Percentiles rank a stretch among this genome's conserved stretches.
These are phyloP conservation scores for Fusarium verrucosum DNA, from an alignment of 2,329 filamentous ascomycete genomes.

Conservation along the genomic window DNA sequence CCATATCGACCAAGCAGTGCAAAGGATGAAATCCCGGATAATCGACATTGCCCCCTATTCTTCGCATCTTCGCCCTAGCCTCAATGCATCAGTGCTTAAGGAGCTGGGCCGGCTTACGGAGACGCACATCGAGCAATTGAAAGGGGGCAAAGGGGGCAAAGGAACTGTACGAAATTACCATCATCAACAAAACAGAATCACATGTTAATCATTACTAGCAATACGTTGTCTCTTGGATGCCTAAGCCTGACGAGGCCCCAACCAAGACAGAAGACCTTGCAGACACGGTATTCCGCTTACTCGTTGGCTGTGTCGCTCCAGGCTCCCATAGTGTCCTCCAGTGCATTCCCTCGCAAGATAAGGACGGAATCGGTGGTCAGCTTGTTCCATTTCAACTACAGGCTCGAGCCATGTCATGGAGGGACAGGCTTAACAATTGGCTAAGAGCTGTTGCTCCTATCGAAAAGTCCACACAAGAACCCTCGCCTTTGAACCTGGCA, in stretches of 20 bases:
- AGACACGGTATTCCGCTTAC: slow-evolving; percentile 58
- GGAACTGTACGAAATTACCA: slow-evolving; percentile 34
- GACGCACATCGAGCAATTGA: slow-evolving; percentile 42
- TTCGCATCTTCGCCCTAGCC: slow-evolving; percentile 6
- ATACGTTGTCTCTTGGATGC: slow-evolving; percentile 56
- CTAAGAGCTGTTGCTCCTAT: slow-evolving; percentile 42
- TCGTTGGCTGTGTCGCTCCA: slow-evolving; percentile 46
- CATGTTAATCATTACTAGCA: slow-evolving; percentile 38
- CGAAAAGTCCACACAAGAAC: slow-evolving; percentile 5
- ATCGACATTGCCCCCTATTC: slow-evolving; percentile 42
- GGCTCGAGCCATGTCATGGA: slow-evolving; percentile 49
- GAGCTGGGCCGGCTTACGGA: slow-evolving; percentile 49
- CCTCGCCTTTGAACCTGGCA: slow-evolving; percentile 3
- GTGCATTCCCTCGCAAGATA: slow-evolving; percentile 25
- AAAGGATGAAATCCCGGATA: slow-evolving; percentile 39
- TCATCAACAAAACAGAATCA: not conserved
- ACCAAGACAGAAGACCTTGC: slow-evolving; percentile 50
- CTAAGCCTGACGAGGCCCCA: slow-evolving; percentile 38
- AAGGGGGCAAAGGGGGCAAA: not conserved
- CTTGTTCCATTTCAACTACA: slow-evolving; percentile 46
- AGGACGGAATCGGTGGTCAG: slow-evolving; percentile 3
- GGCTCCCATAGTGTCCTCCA: slow-evolving; percentile 27
- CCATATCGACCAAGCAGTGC: slow-evolving; percentile 47
- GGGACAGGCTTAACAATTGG: slow-evolving; percentile 48
- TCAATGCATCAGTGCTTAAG: slow-evolving; percentile 39